These are phyloP conservation scores for Fraxinus nigra DNA, from an alignment of 305 asterid genomes.

Conservation along the genomic window DNA sequence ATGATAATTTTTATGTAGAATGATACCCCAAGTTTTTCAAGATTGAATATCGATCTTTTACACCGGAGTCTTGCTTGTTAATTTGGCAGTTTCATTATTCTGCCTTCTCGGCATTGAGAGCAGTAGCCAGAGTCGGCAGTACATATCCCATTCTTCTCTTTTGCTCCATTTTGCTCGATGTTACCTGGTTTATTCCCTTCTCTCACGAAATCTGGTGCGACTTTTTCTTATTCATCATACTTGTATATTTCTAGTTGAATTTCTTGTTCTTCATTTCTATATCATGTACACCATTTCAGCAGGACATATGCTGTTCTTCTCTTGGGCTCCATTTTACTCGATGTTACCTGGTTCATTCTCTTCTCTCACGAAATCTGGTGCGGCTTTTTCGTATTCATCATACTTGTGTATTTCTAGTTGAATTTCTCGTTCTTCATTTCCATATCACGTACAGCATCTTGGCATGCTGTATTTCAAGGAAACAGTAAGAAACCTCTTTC, in stretches of 20 bases:
- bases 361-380: conserved; percentile 62
- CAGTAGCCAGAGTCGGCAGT: conserved; percentile 90
- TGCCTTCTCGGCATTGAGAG: conserved; percentile 91
- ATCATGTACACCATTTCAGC: not conserved
- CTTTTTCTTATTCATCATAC: not conserved
- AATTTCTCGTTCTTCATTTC: not conserved
- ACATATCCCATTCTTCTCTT: conserved; percentile 81
- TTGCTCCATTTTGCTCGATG: conserved; percentile 65
- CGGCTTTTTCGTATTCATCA: not conserved
- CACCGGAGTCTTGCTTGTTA: conserved; percentile 67
- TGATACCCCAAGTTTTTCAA: not conserved
- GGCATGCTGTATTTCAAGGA: not conserved
- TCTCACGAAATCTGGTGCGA: conserved; percentile 54
- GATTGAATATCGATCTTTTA: conserved; percentile 26
- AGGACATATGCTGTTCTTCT: conserved; percentile 36
- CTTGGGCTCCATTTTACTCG: conserved; percentile 65
- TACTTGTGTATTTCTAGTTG: not conserved
- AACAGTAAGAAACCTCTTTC: not conserved
- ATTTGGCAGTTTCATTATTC: conserved; percentile 69
- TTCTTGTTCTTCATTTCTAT: not conserved
- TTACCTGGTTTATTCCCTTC: conserved; percentile 71
- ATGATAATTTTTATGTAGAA: not conserved
- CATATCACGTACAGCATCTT: not conserved
- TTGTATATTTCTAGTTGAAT: not conserved
- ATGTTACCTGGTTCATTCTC: conserved; percentile 70